phyloP scores from a whole-genome alignment of 2,329 filamentous ascomycete species.

The Aschersonia sp. region DNA sequence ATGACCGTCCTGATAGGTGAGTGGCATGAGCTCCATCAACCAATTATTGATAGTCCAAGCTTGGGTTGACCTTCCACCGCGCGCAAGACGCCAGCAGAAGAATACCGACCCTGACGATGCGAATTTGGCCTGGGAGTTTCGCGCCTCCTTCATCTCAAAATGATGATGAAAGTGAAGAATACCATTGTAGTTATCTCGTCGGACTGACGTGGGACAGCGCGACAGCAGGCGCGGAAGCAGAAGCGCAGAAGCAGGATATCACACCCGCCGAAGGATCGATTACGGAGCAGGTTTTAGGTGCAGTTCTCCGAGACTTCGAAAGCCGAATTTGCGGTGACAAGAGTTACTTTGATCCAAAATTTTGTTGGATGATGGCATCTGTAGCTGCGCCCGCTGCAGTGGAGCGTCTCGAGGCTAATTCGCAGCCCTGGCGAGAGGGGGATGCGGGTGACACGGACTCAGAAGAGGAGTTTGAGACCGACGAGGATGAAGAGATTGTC shows the following conservation, averaged over 20 bases:
- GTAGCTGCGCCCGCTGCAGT: constrained; percentile 24
- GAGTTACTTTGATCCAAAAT: constrained; percentile 32
- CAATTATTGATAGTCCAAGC: too few relatives aligned
- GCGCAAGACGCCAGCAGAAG: constrained; percentile 38
- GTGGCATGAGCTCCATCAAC: background rate
- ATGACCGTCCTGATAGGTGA: constrained; percentile 41
- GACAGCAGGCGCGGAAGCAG: background rate
- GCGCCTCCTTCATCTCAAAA: constrained; percentile 16
- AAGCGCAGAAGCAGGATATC: constrained; percentile 6
- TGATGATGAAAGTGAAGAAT: constrained; percentile 24
- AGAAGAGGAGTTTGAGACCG: constrained; percentile 27
- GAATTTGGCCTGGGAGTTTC: constrained; percentile 51
- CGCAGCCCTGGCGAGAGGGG: constrained; percentile 30
- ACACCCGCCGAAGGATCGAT: constrained; percentile 22
- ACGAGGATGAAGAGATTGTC: constrained; percentile 14
- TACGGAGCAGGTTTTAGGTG: constrained; percentile 27
- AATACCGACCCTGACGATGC: constrained; percentile 33
- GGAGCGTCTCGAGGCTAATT: constrained; percentile 28
- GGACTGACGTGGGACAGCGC: constrained; percentile 28
- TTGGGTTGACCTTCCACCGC: background rate
- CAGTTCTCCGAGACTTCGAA: constrained; percentile 32
- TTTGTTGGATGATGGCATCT: constrained; percentile 31
- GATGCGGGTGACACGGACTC: constrained; percentile 22
- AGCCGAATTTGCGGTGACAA: constrained; percentile 27
- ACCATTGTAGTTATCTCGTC: constrained; percentile 46